Percentiles rank a stretch among this genome's conserved stretches.
Conservation (phyloP, 225 moss, liverwort and hornwort species). For the Bryoerythrophyllum caledonicum region DNA sequence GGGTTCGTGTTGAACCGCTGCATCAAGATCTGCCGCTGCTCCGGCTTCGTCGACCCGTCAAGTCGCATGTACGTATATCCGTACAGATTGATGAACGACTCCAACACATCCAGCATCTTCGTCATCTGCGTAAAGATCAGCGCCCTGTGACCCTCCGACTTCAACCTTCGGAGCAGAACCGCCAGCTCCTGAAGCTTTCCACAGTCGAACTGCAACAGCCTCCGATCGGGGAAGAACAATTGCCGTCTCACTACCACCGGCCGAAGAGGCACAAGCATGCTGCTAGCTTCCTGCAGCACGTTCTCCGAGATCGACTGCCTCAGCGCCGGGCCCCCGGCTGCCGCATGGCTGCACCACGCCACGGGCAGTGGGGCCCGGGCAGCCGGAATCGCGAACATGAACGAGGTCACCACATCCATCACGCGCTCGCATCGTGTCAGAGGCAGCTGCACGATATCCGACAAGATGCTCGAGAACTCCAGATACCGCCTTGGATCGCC, state of each 20-base stretch:
- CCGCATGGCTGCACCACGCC: constrained; percentile 80
- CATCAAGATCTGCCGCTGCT: constrained; percentile 96
- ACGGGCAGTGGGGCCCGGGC: constrained; percentile 75
- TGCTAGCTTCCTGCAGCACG: constrained; percentile 50
- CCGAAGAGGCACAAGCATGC: constrained; percentile 68
- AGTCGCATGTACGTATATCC: constrained; percentile 98
- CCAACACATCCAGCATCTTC: constrained; percentile 93
- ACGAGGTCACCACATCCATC: constrained; percentile 77
- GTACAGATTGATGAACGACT: constrained; percentile 94
- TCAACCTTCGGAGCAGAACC: constrained; percentile 71
- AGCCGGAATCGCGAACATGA: constrained; percentile 92
- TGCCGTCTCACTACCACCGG: constrained; percentile 84
- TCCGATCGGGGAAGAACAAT: constrained; percentile 92
- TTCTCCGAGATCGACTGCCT: constrained; percentile 26
- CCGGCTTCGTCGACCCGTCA: constrained; percentile 96
- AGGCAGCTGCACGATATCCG: constrained; percentile 80
- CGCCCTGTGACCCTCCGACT: constrained; percentile 92
- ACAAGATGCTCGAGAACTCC: constrained; percentile 78
- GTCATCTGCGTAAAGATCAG: constrained; percentile 99
- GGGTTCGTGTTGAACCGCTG: constrained; percentile 98
- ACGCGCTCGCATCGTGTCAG: constrained; percentile 66
- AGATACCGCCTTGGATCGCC: constrained; percentile 43
- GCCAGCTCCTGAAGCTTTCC: constrained; percentile 91
- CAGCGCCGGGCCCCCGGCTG: constrained; percentile 27
- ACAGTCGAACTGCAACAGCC: constrained; percentile 98